phyloP scores from a whole-genome alignment of 352 stramenopile genomes.

The Globisporangium uncinulatum region DNA sequence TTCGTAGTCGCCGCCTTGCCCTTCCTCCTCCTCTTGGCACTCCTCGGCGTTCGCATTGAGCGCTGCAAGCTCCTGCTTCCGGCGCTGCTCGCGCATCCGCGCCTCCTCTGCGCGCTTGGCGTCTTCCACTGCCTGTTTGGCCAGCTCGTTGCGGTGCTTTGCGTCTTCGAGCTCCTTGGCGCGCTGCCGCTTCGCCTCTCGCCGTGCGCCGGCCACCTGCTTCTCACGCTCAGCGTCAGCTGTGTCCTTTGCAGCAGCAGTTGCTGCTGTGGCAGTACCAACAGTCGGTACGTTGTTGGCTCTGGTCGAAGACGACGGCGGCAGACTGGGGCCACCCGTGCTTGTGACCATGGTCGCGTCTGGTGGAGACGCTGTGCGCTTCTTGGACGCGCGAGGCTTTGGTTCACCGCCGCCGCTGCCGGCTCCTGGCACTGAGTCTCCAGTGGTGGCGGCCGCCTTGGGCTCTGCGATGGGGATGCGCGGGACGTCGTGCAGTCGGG shows the following conservation, averaged over 20 bases:
- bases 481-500: constrained; percentile 22
- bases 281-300: neutral
- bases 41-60: constrained; percentile 72
- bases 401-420: constrained; percentile 3
- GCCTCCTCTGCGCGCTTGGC: constrained; percentile 39
- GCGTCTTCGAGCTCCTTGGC: constrained; percentile 47
- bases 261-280: neutral
- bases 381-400: constrained; percentile 39
- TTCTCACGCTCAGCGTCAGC: constrained; percentile 35
- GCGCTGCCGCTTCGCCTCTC: constrained; percentile 50
- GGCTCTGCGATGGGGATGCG: constrained; percentile 42
- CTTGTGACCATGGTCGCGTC: neutral
- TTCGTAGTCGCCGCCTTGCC: constrained; percentile 36
- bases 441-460: constrained; percentile 16
- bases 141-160: constrained; percentile 42
- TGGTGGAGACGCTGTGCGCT: constrained; percentile 23
- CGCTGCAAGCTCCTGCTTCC: constrained; percentile 40
- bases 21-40: constrained; percentile 54
- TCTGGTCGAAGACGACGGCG: constrained; percentile 1
- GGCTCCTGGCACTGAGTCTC: neutral
- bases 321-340: neutral
- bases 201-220: constrained; percentile 14
- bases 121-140: constrained; percentile 39
- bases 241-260: constrained; percentile 25
- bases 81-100: constrained; percentile 32